Evolutionary conservation across 495 filamentous ascomycete species (phyloP).

Genomic region (Podospora anserina): DNA sequence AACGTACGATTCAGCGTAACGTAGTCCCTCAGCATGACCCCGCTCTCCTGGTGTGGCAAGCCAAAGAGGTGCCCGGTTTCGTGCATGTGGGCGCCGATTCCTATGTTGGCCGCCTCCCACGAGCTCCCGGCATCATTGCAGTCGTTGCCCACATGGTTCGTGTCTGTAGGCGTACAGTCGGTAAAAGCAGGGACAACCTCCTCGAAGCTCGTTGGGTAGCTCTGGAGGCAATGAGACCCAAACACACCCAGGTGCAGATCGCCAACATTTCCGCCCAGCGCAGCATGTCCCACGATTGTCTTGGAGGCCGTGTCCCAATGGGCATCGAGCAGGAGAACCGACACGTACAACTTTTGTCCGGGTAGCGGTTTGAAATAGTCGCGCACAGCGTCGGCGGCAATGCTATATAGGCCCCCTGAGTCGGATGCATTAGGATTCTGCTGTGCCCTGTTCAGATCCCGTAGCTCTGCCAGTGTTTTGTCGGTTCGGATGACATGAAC

Average conservation of each 20-base stretch:
- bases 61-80: conserved; percentile 85
- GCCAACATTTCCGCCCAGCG: conserved; percentile 61
- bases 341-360: conserved; percentile 82
- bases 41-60: conserved; percentile 80
- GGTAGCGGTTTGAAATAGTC: conserved; percentile 67
- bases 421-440: conserved; percentile 65
- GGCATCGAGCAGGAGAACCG: conserved; percentile 75
- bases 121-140: conserved; percentile 78
- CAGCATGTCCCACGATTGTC: conserved; percentile 75
- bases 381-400: conserved; percentile 71
- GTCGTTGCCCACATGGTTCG: conserved; percentile 75
- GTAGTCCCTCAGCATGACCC: conserved; percentile 87
- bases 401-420: conserved; percentile 67
- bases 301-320: conserved; percentile 77
- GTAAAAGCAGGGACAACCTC: conserved; percentile 82
- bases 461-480: conserved; percentile 81
- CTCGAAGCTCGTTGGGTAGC: conserved; percentile 78
- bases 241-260: conserved; percentile 82
- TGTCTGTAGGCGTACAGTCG: conserved; percentile 86
- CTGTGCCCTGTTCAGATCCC: conserved; percentile 75
- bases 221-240: conserved; percentile 84
- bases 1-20: conserved; percentile 80
- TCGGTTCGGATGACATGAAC: conserved; percentile 76
- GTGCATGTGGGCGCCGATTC: conserved; percentile 88
- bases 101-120: conserved; percentile 88